Conservation (phyloP, 805 yeast genomes). For the Saturnispora sekii region DNA sequence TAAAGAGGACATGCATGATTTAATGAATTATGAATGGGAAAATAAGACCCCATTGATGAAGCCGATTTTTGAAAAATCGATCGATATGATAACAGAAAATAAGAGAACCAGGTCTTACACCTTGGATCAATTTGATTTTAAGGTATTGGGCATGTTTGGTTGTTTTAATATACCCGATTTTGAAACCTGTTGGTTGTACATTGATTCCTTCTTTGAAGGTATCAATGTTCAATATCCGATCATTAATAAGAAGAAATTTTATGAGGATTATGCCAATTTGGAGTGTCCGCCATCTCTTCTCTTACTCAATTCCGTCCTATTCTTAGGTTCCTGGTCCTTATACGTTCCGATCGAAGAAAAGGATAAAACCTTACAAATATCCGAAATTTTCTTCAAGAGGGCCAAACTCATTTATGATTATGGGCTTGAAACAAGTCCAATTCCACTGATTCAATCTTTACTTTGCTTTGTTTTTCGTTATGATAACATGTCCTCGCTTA, state of each 20-base stretch:
- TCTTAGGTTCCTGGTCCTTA: constrained; percentile 58
- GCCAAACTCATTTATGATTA: constrained; percentile 60
- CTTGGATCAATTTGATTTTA: constrained; percentile 39
- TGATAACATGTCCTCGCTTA: constrained; percentile 19
- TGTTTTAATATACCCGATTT: constrained; percentile 64
- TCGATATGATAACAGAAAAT: constrained; percentile 12
- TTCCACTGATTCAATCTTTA: constrained; percentile 51
- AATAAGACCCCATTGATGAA: constrained; percentile 18
- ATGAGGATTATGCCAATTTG: constrained; percentile 46
- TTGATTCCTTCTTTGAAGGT: constrained; percentile 51
- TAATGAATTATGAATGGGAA: constrained; percentile 11
- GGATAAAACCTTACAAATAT: constrained; percentile 34
- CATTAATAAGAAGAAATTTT: constrained; percentile 51
- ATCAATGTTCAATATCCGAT: constrained; percentile 63
- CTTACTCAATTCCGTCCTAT: constrained; percentile 52
- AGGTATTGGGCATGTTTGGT: constrained; percentile 53
- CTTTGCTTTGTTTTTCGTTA: constrained; percentile 19
- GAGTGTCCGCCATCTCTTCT: constrained; percentile 52
- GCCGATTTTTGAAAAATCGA: constrained; percentile 14
- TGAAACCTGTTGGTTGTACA: constrained; percentile 49
- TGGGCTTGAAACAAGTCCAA: constrained; percentile 58
- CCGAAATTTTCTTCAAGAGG: constrained; percentile 28
- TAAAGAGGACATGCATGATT: constrained; percentile 13
- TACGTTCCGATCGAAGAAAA: constrained; percentile 40
- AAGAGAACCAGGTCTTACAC: constrained; percentile 17